Percentiles rank a stretch among this genome's conserved stretches.
Conservation (phyloP, 768 basidiomycete genomes). For the Xanthoconium purpureum region DNA sequence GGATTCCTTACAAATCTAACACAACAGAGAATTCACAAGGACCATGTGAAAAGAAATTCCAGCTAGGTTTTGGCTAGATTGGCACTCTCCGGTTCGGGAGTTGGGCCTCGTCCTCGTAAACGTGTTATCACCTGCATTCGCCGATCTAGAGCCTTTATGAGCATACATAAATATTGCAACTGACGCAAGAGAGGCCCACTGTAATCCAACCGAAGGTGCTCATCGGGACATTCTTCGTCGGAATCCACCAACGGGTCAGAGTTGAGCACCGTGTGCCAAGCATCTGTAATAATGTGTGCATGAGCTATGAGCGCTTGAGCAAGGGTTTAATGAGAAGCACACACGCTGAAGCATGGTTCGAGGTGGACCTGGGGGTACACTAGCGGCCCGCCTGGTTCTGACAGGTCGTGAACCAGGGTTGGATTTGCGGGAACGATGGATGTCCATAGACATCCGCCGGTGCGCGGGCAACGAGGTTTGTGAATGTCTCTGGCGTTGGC, state of each 20-base stretch:
- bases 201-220: slow-evolving; percentile 63
- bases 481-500: slow-evolving; percentile 24
- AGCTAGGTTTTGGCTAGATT: slow-evolving; percentile 9
- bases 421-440: slow-evolving; percentile 24
- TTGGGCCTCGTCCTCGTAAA: slow-evolving; percentile 54
- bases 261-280: slow-evolving; percentile 65
- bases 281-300: slow-evolving; percentile 43
- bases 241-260: slow-evolving; percentile 76
- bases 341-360: slow-evolving; percentile 68
- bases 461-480: slow-evolving; percentile 17
- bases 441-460: slow-evolving; percentile 27
- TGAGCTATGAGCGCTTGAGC: slow-evolving; percentile 1
- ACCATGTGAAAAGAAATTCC: not conserved
- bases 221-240: slow-evolving; percentile 67
- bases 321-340: slow-evolving; percentile 19
- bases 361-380: slow-evolving; percentile 31
- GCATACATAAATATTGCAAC: not conserved
- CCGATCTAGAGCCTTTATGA: slow-evolving; percentile 41
- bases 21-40: not conserved
- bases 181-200: slow-evolving; percentile 35
- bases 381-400: slow-evolving; percentile 22
- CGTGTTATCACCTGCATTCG: slow-evolving; percentile 59
- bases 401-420: slow-evolving; percentile 23
- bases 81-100: slow-evolving; percentile 44
- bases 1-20: slow-evolving; percentile 1